A percentile compares a stretch with the other conserved stretches of the same genome.
Evolutionary conservation across 768 basidiomycete genomes (phyloP).

Genomic region (Mycena galopus): DNA sequence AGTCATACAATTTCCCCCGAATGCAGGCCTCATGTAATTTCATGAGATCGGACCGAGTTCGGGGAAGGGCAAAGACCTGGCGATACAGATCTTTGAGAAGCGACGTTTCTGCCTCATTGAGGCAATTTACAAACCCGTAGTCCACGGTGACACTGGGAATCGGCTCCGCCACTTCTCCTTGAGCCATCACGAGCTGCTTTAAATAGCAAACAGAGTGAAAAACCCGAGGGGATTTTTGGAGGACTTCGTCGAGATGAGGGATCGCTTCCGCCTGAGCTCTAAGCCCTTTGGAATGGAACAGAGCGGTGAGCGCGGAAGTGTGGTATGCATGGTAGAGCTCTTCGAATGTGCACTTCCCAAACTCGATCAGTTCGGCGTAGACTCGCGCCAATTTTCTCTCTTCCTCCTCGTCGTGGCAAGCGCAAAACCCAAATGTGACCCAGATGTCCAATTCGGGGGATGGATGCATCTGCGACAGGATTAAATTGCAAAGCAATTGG

Average conservation of each 20-base stretch:
- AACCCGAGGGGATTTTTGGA: not conserved
- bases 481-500: not conserved
- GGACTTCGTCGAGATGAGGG: constrained; percentile 1
- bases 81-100: constrained; percentile 6
- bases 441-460: constrained; percentile 5
- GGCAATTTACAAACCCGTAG: constrained; percentile 12
- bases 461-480: constrained; percentile 8
- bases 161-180: not conserved
- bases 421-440: constrained; percentile 12
- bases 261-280: not conserved
- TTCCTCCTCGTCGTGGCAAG: constrained; percentile 4
- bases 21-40: constrained; percentile 7
- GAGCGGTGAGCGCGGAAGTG: not conserved
- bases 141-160: not conserved
- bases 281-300: not conserved
- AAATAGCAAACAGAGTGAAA: constrained; percentile 4
- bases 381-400: not conserved
- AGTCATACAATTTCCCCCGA: constrained; percentile 4
- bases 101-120: not conserved
- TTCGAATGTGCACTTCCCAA: constrained; percentile 4
- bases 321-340: constrained; percentile 11
- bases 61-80: constrained; percentile 4
- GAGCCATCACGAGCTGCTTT: not conserved
- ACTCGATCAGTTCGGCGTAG: not conserved
- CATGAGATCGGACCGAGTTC: not conserved